A percentile compares a stretch with the other conserved stretches of the same genome.
Evolutionary conservation across 257 asterid genomes (phyloP).

Genomic region (Jacaranda copaia): DNA sequence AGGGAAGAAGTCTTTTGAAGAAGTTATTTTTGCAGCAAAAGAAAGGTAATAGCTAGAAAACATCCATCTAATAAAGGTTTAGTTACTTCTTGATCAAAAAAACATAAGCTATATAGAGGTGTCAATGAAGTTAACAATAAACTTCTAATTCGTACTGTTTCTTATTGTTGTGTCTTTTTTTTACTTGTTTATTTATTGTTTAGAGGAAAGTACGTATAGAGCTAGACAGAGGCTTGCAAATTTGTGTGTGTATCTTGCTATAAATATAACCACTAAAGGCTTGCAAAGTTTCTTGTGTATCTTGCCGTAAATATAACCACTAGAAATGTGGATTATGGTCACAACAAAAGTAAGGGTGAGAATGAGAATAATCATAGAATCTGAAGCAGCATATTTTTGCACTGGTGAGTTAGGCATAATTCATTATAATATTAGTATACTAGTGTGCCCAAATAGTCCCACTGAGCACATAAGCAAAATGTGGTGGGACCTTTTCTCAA

Average conservation of each 20-base stretch:
- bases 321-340: constrained; percentile 2
- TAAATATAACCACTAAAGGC: too few species aligned
- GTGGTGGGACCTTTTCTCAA: neutral
- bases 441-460: neutral
- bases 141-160: constrained; percentile 18
- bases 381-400: constrained; percentile 11
- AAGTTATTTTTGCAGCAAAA: constrained; percentile 61
- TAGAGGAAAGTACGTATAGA: constrained; percentile 13
- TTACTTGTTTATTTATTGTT: neutral
- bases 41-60: constrained; percentile 58
- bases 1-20: constrained; percentile 58
- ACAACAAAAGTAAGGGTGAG: constrained; percentile 8
- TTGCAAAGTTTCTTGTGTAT: constrained; percentile 21
- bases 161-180: neutral
- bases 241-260: too few species aligned
- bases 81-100: too few species aligned
- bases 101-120: neutral
- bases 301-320: constrained; percentile 15
- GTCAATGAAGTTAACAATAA: neutral
- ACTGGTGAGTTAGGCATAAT: neutral
- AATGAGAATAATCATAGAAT: constrained; percentile 18
- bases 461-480: neutral
- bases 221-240: constrained; percentile 6
- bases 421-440: neutral
- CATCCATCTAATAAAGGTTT: constrained; percentile 33